Percentiles rank a stretch among this genome's conserved stretches.
These are phyloP conservation scores for Syzygium malaccense DNA, from an alignment of 441 rosid genomes.

Conservation along the genomic window DNA sequence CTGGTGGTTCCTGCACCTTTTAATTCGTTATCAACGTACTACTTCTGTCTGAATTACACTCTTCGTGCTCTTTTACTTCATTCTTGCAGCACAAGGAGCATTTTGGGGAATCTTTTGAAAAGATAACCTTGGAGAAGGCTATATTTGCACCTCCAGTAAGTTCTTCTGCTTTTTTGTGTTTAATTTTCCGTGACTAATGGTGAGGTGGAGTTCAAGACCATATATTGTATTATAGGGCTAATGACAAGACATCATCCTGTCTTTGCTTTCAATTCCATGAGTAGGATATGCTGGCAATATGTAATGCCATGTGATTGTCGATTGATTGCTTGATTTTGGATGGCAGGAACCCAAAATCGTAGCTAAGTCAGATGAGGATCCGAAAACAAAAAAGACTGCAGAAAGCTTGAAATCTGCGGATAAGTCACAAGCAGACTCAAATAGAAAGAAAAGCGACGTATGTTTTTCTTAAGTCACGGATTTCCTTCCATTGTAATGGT, in stretches of 20 bases:
- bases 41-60: not conserved
- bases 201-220: not conserved
- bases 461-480: not conserved
- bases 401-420: constrained; percentile 34
- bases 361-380: constrained; percentile 36
- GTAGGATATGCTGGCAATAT: not conserved
- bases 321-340: constrained; percentile 7
- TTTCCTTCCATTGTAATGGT: not conserved
- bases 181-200: not conserved
- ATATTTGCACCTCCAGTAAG: constrained; percentile 53
- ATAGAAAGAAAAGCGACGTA: constrained; percentile 43
- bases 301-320: not conserved
- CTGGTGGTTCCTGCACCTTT: not conserved
- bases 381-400: constrained; percentile 31
- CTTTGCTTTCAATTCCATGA: not conserved
- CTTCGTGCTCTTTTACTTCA: not conserved
- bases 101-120: constrained; percentile 38
- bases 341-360: constrained; percentile 26
- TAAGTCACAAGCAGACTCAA: constrained; percentile 29
- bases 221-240: not conserved
- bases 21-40: not conserved
- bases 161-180: not conserved
- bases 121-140: constrained; percentile 44
- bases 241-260: not conserved
- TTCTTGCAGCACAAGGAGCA: constrained; percentile 46